Evolutionary conservation across 192 early-diverging fungal species (phyloP).

Genomic region (Thamnidium elegans): DNA sequence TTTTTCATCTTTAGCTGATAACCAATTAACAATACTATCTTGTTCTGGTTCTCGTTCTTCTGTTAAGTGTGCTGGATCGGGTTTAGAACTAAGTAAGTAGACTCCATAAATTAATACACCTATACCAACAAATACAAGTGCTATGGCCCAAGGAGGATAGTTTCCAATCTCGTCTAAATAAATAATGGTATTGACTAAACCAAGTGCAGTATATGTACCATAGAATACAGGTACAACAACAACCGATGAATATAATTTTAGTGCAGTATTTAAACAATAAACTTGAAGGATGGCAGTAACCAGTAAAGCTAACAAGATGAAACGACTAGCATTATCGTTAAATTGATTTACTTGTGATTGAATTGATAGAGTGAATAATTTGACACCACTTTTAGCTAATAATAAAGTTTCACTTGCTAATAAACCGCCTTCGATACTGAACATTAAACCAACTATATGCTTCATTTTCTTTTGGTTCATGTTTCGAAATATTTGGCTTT

Average conservation of each 20-base stretch:
- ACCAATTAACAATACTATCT: slow-evolving; percentile 14
- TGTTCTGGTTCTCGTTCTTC: slow-evolving; percentile 19
- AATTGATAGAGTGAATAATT: slow-evolving; percentile 40
- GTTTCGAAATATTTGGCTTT: slow-evolving; percentile 24
- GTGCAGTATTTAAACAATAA: slow-evolving; percentile 53
- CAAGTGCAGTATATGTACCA: slow-evolving; percentile 54
- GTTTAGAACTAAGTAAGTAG: slow-evolving; percentile 42
- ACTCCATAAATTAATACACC: slow-evolving; percentile 53
- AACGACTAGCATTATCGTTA: slow-evolving; percentile 50
- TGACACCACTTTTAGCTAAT: slow-evolving; percentile 55
- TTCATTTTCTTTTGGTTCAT: slow-evolving; percentile 38
- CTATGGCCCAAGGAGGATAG: slow-evolving; percentile 48
- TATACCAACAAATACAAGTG: slow-evolving; percentile 52
- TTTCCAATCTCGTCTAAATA: slow-evolving; percentile 52
- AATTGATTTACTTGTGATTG: slow-evolving; percentile 47
- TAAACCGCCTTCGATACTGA: slow-evolving; percentile 53
- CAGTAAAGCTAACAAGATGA: slow-evolving; percentile 47
- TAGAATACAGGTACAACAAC: slow-evolving; percentile 61
- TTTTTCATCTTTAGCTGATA: slow-evolving; percentile 23
- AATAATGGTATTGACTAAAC: slow-evolving; percentile 57
- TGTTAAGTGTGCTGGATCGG: slow-evolving; percentile 15
- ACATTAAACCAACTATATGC: slow-evolving; percentile 53
- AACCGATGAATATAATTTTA: slow-evolving; percentile 56
- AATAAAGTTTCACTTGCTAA: slow-evolving; percentile 58
- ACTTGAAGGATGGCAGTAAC: slow-evolving; percentile 56